Evolutionary conservation across 2,329 filamentous ascomycete genomes (phyloP).

Genomic region (Ophiosphaerella narmari): DNA sequence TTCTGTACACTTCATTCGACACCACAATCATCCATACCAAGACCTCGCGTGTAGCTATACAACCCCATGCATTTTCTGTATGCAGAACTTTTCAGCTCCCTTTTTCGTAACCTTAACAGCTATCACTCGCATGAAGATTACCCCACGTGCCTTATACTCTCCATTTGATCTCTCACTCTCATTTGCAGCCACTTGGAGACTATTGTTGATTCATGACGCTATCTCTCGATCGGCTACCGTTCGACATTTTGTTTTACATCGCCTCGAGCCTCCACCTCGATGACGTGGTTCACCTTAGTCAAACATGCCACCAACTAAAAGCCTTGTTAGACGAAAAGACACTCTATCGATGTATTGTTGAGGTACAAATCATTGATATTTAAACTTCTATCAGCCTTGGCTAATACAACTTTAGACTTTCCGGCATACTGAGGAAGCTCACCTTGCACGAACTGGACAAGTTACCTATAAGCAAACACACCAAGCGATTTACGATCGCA

Average conservation of each 20-base stretch:
- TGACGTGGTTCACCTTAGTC: constrained; percentile 62
- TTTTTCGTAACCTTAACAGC: too few relatives aligned
- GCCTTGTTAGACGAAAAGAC: constrained; percentile 58
- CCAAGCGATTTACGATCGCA: constrained; percentile 64
- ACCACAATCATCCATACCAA: too few relatives aligned
- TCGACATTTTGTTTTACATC: constrained; percentile 68
- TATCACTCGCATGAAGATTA: too few relatives aligned
- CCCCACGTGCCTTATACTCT: too few relatives aligned
- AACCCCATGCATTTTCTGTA: too few relatives aligned
- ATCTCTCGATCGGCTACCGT: constrained; percentile 58
- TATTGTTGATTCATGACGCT: constrained; percentile 25
- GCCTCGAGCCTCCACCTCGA: constrained; percentile 60
- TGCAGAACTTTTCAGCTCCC: too few relatives aligned
- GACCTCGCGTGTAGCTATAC: too few relatives aligned
- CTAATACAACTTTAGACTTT: constrained; percentile 43
- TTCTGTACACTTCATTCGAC: too few relatives aligned
- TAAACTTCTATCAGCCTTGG: constrained; percentile 1
- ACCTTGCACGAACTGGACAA: constrained; percentile 41
- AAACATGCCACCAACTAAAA: constrained; percentile 58
- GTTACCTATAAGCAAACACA: constrained; percentile 59
- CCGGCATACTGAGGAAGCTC: constrained; percentile 52
- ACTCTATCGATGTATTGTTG: constrained; percentile 62
- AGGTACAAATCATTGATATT: constrained; percentile 53
- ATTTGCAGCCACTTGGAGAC: neutral
- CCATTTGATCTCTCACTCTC: too few relatives aligned